Base-by-base conservation (phyloP, 1,284 basidiomycete species). In the Dichomitus squalens region DNA sequence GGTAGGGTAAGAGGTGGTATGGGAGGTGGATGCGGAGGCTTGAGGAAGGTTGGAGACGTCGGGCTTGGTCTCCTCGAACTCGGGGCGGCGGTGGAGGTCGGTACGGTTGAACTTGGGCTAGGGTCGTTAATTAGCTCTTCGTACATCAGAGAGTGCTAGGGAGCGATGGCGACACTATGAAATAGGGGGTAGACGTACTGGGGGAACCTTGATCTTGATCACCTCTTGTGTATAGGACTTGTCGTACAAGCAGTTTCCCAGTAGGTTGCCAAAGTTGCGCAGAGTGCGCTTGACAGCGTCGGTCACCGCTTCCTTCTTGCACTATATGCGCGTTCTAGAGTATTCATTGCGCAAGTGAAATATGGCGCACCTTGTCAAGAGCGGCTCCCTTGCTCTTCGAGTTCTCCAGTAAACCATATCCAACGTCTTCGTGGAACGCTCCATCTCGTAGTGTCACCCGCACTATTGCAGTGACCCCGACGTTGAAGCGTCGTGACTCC, bases 231-330 rank as follows among this genome's bases (percentile, higher is more conserved):
- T 83, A 71, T 94, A 98, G 14, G 85, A 75, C 74, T 95, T 96
- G 75, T 98, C 96, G 69, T 98, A 98, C 23, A 98, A 76, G 73
- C 96, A 99, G 69, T 98, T 97, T 7, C 96, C 96, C 9, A 98
- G 80, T 1, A 98, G 77, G 70, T 96, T 96, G 49, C 97, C 96
- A 72, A 99, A 99, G 64, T 88, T 93, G 49, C 94, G 84, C 20
- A 99, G 78, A 0, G 94, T 86, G 34, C 96, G 87, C 74, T 99
- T 99, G 46, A 96, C 77, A 0, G 84, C 96, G 67, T 99, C 96
- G 0, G 96, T 99, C 0, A 98, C 91, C 0, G 97, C 95, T 71
- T 98, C 96, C 70, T 99, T 99, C 80, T 97, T 96, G 67, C 92
- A 94, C 95, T 98, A 66, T 12, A 58, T 23, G 40, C 50, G 43